Evolutionary conservation across 73 alveolate genomes (phyloP), one percentile per base, ranked within the genome.

Genomic region (Urostyla sp.): DNA sequence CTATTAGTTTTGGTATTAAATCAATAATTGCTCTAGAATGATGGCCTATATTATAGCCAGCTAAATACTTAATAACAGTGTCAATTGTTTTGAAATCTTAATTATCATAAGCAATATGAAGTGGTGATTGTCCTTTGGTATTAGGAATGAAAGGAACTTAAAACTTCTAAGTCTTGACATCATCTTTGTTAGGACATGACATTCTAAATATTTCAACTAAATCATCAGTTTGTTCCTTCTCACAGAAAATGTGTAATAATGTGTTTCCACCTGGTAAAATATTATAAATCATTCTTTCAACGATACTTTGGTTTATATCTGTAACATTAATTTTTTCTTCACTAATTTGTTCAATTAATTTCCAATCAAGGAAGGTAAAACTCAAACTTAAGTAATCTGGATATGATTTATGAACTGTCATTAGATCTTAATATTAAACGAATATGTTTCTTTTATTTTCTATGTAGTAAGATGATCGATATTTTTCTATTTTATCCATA

Each of bases 201-300:
- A 37, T 53, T 24, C 32, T 3, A 21, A 50, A 57, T 0, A 75
- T 15, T 21, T 56, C 34, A 27, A 26, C 59, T 5, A 75, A 18
- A 20, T 49, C 13, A 8, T 56, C 44, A n/a, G n/a, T n/a, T n/a
- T n/a, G n/a, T 21, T 57, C 31, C 20, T 43, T 26, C 7, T 57
- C 43, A 26, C 35, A 40, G 2, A 75, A 2, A 10, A 38, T 75
- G 35, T 75, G 72, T 15, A 75, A 51, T 0, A 75, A 21, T 0
- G 56, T 75, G 21, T 75, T 59, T 56, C 87, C 87, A 7, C 67
- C 60, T 50, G 87, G 87, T 11, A 75, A 38, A 31, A 75, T 57
- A 43, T 56, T 55, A 67, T 50, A 75, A 31, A 52, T n/a, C 49
- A 73, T 51, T 10, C 32, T 44, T 43, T 73, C 51, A 5, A 73